Base-by-base conservation (phyloP, 495 filamentous ascomycete genomes). In the Neurospora pannonica region DNA sequence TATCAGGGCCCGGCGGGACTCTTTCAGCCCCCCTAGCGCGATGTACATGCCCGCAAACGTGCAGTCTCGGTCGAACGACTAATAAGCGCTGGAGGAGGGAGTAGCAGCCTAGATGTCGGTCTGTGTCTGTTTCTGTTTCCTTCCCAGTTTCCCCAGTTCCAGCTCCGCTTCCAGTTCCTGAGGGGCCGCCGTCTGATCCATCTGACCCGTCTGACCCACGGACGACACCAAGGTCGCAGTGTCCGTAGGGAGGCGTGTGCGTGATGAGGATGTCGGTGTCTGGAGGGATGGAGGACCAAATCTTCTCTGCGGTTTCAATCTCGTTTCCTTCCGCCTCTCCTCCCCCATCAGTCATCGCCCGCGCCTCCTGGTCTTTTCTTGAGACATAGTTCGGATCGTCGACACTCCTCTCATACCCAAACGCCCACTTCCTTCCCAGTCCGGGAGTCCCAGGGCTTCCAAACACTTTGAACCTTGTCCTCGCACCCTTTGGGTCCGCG, bases 11-110 rank as follows among this genome's bases (percentile, higher is more conserved):
- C n/a, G n/a, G 19, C 19, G 46, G 46, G 21, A 92, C 82, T 5
- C 87, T 82, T 77, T 90, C 85, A 13, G 85, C 89, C 1, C 90
- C 90, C 70, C 88, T 80, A 9, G 84, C 87, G 36, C 87, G 89
- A 80, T 98, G 96, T 48, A 97, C 86, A 81, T 98, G 96, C 2
- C 95, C 96, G 78, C 94, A 97, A 60, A 98, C 88, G 79, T 97
- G 94, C 8, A 98, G 83, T 21, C 84, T 83, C 15, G 95, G 96
- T n/a, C 92, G 89, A 4, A 97, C 88, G 21, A 90, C 86, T 89
- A 92, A 93, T 38, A 94, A 77, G 70, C 92, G 88, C 69, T 87
- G 83, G 6, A 91, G 85, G 11, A 98, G 87, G 39, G 84, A 89
- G 40, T 92, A 88, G 77, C 94, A 97, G 19, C 95, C 96, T 38